Conservation (phyloP, 345 rosid species). For the Heritiera fomes region DNA sequence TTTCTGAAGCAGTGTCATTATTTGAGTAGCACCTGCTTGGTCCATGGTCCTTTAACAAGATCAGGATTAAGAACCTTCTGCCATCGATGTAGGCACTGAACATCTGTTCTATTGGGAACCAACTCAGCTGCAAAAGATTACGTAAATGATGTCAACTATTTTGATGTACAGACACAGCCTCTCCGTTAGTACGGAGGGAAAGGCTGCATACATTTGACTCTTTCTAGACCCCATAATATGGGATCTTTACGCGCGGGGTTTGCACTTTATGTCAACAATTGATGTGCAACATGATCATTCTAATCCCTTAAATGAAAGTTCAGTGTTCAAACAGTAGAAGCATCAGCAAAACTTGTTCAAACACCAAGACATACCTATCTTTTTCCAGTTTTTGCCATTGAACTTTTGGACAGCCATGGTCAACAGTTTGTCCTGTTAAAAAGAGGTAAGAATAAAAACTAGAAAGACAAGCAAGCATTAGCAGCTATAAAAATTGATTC, state of each 20-base stretch:
- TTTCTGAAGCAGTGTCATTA: background rate
- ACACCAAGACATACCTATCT: slow-evolving; percentile 27
- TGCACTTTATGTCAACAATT: background rate
- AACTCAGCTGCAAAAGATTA: slow-evolving; percentile 33
- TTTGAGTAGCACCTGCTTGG: slow-evolving; percentile 42
- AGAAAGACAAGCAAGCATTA: background rate
- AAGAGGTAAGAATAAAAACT: background rate
- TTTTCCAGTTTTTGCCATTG: slow-evolving; percentile 34
- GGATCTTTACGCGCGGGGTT: no score
- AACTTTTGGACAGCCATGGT: slow-evolving; percentile 32
- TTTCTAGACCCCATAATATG: no score
- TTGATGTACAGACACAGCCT: no score
- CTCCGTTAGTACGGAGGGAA: no score
- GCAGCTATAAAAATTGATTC: background rate
- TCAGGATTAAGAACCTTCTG: slow-evolving; percentile 61
- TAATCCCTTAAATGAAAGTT: background rate
- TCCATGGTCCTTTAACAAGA: slow-evolving; percentile 65
- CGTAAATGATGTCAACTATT: background rate
- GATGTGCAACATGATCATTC: background rate
- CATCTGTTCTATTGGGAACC: slow-evolving; percentile 44
- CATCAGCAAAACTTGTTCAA: background rate
- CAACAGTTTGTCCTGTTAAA: slow-evolving; percentile 31
- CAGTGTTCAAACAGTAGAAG: background rate
- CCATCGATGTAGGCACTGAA: slow-evolving; percentile 63
- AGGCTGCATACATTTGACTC: no score